Base-by-base conservation (phyloP, 148 eudicot species). In the Nepenthes gracilis region DNA sequence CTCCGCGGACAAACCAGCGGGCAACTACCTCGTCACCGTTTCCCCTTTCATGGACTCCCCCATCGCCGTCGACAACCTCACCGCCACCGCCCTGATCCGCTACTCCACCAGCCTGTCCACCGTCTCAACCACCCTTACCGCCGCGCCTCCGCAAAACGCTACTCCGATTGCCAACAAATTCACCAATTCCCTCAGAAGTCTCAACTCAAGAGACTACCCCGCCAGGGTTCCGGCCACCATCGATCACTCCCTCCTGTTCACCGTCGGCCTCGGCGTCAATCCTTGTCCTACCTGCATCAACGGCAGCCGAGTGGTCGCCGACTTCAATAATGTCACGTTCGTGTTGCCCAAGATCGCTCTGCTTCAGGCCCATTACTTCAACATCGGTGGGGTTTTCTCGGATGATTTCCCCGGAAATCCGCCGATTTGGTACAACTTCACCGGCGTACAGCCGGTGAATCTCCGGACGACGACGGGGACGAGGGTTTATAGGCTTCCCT, bases 21-120 rank as follows among this genome's bases (percentile, higher is more conserved):
- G 57, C 47, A 63, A 40, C 13, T 89, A 83, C 78, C 12, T 78
- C 9, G 73, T 89, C 5, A 77, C 82, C 15, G 71, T 75, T 32
- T 89, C 96, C 1, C 78, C 93, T 11, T 88, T 85, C 65, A 88
- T 85, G 82, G 96, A 85, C 66, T 75, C 90, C 1, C 71, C 83
- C 0, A 75, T 85, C 0, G 76, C 74, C 0, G 83, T 83, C 1
- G 83, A 88, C 72, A 88, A 85, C 73, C 4, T 61, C 47, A 81
- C 75, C 0, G 74, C 74, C 14, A 75, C 77, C 4, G 92, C 72
- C 13, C 7, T 64, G 1, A 43, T 57, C 81, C 53, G 64, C 66
- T 89, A 83, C 77, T 1, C 33, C 9, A 69, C 82, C 1, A 75
- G 68, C 34, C 66, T 69, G 9, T 78, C 78, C 7, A 57, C 73